phyloP scores from a whole-genome alignment of 2,329 filamentous ascomycete genomes.

The Phymatotrichopsis omnivora region DNA sequence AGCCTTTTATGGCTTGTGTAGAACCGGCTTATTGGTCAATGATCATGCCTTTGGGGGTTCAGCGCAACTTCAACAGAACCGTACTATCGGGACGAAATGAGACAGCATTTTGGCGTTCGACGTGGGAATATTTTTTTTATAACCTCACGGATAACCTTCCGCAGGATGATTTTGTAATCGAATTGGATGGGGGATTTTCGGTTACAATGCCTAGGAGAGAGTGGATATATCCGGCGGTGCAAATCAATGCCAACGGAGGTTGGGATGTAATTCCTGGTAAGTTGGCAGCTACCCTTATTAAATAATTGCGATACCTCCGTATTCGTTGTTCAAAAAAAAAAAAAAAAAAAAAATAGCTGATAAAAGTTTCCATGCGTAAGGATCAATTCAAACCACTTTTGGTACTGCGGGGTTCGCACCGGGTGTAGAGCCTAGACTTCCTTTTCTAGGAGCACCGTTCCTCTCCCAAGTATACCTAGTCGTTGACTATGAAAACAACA shows the following conservation, averaged over 20 bases:
- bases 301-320: too few relatives aligned
- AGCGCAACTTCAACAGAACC: slow-evolving; percentile 24
- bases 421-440: slow-evolving; percentile 14
- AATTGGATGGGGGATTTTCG: slow-evolving; percentile 12
- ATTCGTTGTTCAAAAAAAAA: too few relatives aligned
- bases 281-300: too few relatives aligned
- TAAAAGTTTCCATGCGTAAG: slow-evolving; percentile 4
- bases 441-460: slow-evolving; percentile 25
- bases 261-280: slow-evolving; percentile 22
- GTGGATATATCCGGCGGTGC: slow-evolving; percentile 15
- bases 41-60: slow-evolving; percentile 17
- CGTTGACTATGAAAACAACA: slow-evolving; percentile 19
- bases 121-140: slow-evolving; percentile 23
- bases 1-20: slow-evolving; percentile 19
- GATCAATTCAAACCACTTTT: slow-evolving; percentile 18
- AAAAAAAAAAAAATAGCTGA: too few relatives aligned
- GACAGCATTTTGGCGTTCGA: slow-evolving; percentile 10
- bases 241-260: slow-evolving; percentile 8
- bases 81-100: slow-evolving; percentile 10
- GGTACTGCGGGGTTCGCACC: slow-evolving; percentile 21
- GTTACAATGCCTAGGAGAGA: slow-evolving; percentile 19
- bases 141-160: slow-evolving; percentile 17
- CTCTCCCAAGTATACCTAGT: slow-evolving; percentile 24
- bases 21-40: slow-evolving; percentile 23
- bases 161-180: slow-evolving; percentile 14